Evolutionary conservation across 208 protist species (phyloP), one percentile per base, ranked within the genome.

Genomic region (Angomonas deanei): DNA sequence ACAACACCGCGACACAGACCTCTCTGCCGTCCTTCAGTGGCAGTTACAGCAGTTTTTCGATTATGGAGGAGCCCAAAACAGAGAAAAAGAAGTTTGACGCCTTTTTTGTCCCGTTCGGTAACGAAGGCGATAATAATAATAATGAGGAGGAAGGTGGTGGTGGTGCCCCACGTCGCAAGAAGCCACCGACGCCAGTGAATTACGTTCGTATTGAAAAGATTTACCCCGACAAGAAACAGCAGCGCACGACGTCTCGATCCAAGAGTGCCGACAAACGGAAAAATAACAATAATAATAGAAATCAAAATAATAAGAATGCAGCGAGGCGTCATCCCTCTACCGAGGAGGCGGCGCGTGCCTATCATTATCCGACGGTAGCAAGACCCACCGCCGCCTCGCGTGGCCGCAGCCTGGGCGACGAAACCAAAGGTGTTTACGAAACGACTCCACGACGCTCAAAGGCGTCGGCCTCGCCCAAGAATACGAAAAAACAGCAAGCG

Each of bases 141-240:
- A 47, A 56, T 38, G 59, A 52, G 31, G 30, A 31, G 28, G 79
- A 80, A 42, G 15, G 36, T 8, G 15, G 36, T n/a, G 36, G 36
- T 42, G 36, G 8, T 15, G 11, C 36, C 36, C 85, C 85, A 26
- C 71, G 79, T 2, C 76, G 85, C 34, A 76, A 81, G 36, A 92
- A 92, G 70, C 85, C 85, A 31, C 85, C 85, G 24, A 85, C 82
- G 58, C 85, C 85, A 28, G 66, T 72, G 46, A 92, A 92, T 57
- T 88, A 86, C 67, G 71, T 86, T 28, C 81, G 79, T 0, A 71
- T 47, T 28, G 61, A 66, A 21, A n/a, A 2, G 13, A 10, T 26
- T 31, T 53, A n/a, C 47, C 26, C 30, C 61, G 21, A 24, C 23
- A 42, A 15, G 11, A 8, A 42, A 42, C 8, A 42, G 36, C 11